Base-by-base conservation (phyloP, 2,329 filamentous ascomycete genomes). In the Allantophomopsis cytisporea region DNA sequence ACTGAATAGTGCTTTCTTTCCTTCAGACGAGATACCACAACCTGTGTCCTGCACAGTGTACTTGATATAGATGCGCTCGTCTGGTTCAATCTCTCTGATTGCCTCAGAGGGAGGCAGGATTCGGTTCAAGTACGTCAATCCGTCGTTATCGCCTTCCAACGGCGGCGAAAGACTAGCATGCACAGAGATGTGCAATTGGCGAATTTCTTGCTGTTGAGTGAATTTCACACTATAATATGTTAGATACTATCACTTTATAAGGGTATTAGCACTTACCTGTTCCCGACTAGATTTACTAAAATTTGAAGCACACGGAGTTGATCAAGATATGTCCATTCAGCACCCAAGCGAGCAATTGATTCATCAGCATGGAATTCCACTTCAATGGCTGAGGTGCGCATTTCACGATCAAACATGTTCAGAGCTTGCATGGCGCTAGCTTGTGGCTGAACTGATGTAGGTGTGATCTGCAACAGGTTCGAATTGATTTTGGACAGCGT, bases 31-130 rank as follows among this genome's bases (percentile, higher is more conserved):
- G 7, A 89, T 63, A 0, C 82, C 82, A 37, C 81, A 75, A 1
- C 83, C 83, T 0, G 81, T 86, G 48, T 89, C 83, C 45, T 74
- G 70, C n/a, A 89, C 81, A 35, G 80, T 74, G 20, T 88, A 66
- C 49, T 82, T 75, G 20, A 88, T 64, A 50, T 78, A 84, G 0
- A 63, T 28, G 8, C 23, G 23, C 7, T 28, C 23, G 23, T 5
- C 4, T 28, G 23, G 23, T 8, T 28, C 23, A 28, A 28, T 28
- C 5, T 10, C 7, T 3, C 7, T 8, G 8, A 28, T 8, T 10
- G 23, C 23, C 8, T 28, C 23, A 28, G 23, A 28, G 3, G 23
- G 23, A 10, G 23, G 7, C 7, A 28, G 23, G 23, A 28, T 28
- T 28, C 23, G 23, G 11, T 28, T 28, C 23, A 28, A 28, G 8